A percentile compares a stretch with the other conserved stretches of the same genome.
Conservation (phyloP, 345 rosid species). For the Cardiospermum halicacabum region DNA sequence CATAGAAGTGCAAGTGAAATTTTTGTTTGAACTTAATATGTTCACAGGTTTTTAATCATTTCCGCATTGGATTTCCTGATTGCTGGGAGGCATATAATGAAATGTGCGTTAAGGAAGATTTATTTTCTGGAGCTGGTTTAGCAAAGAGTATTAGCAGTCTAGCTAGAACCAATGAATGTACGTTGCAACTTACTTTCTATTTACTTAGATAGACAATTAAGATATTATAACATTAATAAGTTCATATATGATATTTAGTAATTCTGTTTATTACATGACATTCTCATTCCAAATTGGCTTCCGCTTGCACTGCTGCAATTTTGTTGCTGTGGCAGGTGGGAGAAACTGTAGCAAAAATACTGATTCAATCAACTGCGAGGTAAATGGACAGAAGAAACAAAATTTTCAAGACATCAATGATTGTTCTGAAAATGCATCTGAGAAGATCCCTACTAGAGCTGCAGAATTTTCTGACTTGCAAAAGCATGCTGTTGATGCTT, state of each 20-base stretch:
- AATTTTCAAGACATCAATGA: not conserved
- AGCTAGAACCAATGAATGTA: slow-evolving; percentile 21
- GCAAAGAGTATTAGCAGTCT: slow-evolving; percentile 3
- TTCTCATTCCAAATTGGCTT: slow-evolving; percentile 6
- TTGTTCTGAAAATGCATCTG: not conserved
- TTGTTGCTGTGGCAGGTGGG: slow-evolving; percentile 12
- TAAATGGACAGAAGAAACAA: not conserved
- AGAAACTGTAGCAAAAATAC: slow-evolving; percentile 15
- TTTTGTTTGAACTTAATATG: slow-evolving; percentile 6
- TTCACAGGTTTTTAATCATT: slow-evolving; percentile 50
- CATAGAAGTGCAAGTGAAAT: not conserved
- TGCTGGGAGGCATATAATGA: slow-evolving; percentile 52
- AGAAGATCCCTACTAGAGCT: slow-evolving; percentile 1
- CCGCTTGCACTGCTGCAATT: slow-evolving; percentile 2
- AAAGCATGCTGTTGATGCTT: not conserved
- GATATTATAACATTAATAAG: not conserved
- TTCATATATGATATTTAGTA: not conserved
- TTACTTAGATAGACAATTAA: not conserved
- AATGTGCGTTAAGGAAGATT: slow-evolving; percentile 24
- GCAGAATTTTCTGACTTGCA: slow-evolving; percentile 10
- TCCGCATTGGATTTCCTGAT: slow-evolving; percentile 77
- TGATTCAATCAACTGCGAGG: slow-evolving; percentile 18
- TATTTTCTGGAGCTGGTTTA: slow-evolving; percentile 3
- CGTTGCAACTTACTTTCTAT: slow-evolving; percentile 10
- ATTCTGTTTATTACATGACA: not conserved